phyloP scores from a whole-genome alignment of 2,329 filamentous ascomycete genomes.

The Alternaria metachromatica region DNA sequence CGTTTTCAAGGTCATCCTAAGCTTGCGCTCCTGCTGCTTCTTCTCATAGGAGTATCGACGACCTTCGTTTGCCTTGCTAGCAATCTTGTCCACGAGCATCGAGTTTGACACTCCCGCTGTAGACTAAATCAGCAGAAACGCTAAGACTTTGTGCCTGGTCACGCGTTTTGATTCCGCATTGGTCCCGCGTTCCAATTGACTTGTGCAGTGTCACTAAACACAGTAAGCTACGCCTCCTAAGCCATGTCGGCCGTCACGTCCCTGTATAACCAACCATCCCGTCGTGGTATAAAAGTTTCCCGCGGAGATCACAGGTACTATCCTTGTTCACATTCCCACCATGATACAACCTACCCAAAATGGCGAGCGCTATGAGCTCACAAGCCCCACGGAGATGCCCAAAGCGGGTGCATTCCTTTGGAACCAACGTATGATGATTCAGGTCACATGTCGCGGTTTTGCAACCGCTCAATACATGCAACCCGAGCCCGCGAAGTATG shows the following conservation, averaged over 20 bases:
- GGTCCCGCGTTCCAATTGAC: slow-evolving; percentile 15
- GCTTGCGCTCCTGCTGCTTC: slow-evolving; percentile 1
- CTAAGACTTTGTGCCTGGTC: slow-evolving; percentile 16
- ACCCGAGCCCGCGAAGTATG: slow-evolving; percentile 66
- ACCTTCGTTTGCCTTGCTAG: slow-evolving; percentile 9
- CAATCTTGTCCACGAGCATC: slow-evolving; percentile 2
- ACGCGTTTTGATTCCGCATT: slow-evolving; percentile 12
- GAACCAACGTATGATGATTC: slow-evolving; percentile 69
- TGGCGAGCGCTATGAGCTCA: slow-evolving; percentile 63
- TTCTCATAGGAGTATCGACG: slow-evolving; percentile 5
- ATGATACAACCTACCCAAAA: slow-evolving; percentile 53
- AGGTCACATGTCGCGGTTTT: slow-evolving; percentile 65
- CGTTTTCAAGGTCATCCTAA: slow-evolving; percentile 5
- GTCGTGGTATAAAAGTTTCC: slow-evolving; percentile 22
- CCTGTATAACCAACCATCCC: slow-evolving; percentile 32
- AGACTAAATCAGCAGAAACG: slow-evolving; percentile 8
- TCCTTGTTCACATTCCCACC: slow-evolving; percentile 15
- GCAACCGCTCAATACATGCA: slow-evolving; percentile 67
- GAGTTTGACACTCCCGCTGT: slow-evolving; percentile 6
- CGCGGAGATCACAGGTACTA: slow-evolving; percentile 9
- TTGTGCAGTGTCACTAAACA: slow-evolving; percentile 28
- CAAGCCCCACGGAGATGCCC: slow-evolving; percentile 62
- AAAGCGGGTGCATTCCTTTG: slow-evolving; percentile 64
- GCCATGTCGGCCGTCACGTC: slow-evolving; percentile 26
- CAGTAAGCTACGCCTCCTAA: slow-evolving; percentile 38